Conservation (phyloP, 2,329 filamentous ascomycete genomes). For the Davidsoniella eucalypti region DNA sequence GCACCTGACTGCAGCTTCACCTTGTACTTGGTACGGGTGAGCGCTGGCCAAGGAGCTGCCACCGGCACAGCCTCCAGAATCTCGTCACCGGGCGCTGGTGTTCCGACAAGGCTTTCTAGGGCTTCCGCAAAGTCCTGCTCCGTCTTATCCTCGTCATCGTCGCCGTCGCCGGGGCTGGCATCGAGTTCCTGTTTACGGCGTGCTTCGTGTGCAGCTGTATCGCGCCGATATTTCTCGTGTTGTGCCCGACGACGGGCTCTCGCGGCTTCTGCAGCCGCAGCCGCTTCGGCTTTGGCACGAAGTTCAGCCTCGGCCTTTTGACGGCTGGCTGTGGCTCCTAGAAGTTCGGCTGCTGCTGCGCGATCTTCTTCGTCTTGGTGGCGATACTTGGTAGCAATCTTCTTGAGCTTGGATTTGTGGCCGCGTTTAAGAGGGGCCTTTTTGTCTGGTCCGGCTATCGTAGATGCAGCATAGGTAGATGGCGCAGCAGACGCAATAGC, state of each 20-base stretch:
- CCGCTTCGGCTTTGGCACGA: constrained; percentile 47
- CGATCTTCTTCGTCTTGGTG: constrained; percentile 92
- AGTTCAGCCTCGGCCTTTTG: constrained; percentile 54
- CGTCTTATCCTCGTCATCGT: constrained; percentile 41
- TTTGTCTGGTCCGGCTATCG: constrained; percentile 23
- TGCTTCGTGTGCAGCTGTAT: constrained; percentile 64
- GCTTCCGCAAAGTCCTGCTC: constrained; percentile 36
- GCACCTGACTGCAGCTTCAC: constrained; percentile 82
- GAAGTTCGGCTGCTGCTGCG: constrained; percentile 62
- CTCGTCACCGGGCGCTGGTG: constrained; percentile 66
- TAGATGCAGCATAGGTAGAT: constrained; percentile 10
- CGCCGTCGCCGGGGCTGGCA: neutral
- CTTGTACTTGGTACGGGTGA: constrained; percentile 72
- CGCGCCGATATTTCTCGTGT: constrained; percentile 59
- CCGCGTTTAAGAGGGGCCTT: constrained; percentile 46
- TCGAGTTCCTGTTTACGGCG: constrained; percentile 40
- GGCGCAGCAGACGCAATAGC: neutral
- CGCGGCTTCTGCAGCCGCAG: constrained; percentile 48
- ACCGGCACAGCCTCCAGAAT: constrained; percentile 50
- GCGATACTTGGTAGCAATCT: constrained; percentile 76
- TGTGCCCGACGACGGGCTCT: constrained; percentile 64
- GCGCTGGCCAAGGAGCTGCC: constrained; percentile 47
- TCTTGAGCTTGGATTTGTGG: constrained; percentile 70
- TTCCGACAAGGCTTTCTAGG: constrained; percentile 61
- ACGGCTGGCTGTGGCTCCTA: constrained; percentile 56